Base-by-base conservation (phyloP, 1,284 basidiomycete species). In the Puccinia coronata region DNA sequence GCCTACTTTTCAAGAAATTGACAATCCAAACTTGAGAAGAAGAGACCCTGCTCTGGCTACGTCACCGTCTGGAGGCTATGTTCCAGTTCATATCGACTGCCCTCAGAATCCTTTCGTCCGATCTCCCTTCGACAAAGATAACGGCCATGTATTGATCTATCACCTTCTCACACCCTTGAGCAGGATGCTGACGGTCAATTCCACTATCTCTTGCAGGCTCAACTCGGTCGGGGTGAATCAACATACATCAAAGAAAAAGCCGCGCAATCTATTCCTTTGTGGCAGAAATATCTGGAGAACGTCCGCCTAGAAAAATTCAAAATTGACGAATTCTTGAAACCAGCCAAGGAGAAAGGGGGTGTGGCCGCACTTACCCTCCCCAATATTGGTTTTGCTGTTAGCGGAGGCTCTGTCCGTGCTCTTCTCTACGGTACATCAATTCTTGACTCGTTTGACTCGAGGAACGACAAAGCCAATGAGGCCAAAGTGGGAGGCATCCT, bases 51-150 rank as follows among this genome's bases (percentile, higher is more conserved):
- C 78, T 39, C 18, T 80, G 23, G 2, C 36, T 4, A 31, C 18
- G 39, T 72, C 78, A 49, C 78, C 78, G 5, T 80, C 78, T n/a
- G 55, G 49, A 25, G 73, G 65, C 49, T 80, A 80, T 53, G 69
- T 70, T 47, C 78, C 78, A 23, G 41, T 63, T 20, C 47, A 70
- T 20, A 51, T 31, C 25, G n/a, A 47, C 12, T 80, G 78, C 49
- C 78, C 78, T 43, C 71, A 55, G 41, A 12, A 73, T 39, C 71
- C 34, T 14, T 73, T 71, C 69, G 36, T 73, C 28, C 51, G 71
- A 25, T 31, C 51, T 59, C 49, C 71, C 20, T 51, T 51, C 47
- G 31, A 73, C 4, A 51, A 73, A 9, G 2, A 34, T 11, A 31
- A 73, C 11, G 53, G 25, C 28, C 34, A 59, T 12, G 49, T 59